phyloP scores from a whole-genome alignment of 1,284 basidiomycete genomes.

The Tetrapyrgos nigripes region DNA sequence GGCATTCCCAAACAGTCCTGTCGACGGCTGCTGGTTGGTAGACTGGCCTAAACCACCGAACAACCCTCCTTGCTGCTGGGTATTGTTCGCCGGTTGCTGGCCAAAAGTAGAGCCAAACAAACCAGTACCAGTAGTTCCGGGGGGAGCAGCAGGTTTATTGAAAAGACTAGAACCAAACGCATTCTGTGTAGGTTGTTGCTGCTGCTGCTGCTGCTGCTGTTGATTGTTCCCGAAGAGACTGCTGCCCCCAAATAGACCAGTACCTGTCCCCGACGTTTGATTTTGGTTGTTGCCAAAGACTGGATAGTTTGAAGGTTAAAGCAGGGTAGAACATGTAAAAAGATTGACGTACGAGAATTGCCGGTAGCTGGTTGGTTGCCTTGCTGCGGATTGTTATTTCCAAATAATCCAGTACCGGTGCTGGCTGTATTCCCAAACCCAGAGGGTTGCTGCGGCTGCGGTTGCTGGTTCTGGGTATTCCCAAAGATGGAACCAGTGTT shows the following conservation, averaged over 20 bases:
- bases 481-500: constrained; percentile 23
- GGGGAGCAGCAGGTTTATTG: constrained; percentile 19
- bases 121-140: constrained; percentile 36
- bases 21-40: constrained; percentile 24
- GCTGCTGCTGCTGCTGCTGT: constrained; percentile 33
- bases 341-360: background rate
- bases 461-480: constrained; percentile 40
- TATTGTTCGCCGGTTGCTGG: constrained; percentile 34
- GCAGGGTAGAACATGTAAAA: background rate
- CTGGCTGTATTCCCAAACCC: constrained; percentile 24
- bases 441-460: constrained; percentile 31
- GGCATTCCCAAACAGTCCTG: constrained; percentile 51
- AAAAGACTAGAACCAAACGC: constrained; percentile 23
- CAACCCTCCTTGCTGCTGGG: constrained; percentile 15
- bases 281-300: constrained; percentile 23
- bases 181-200: constrained; percentile 23
- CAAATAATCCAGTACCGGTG: constrained; percentile 53
- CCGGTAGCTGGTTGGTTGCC: constrained; percentile 27
- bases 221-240: constrained; percentile 27
- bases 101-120: constrained; percentile 43
- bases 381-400: constrained; percentile 39
- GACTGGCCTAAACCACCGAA: constrained; percentile 44
- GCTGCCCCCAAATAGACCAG: constrained; percentile 20
- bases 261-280: constrained; percentile 6
- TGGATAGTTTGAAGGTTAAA: background rate